Evolutionary conservation across 169 alveolate species (phyloP).

Genomic region (Plasmodium gaboni): DNA sequence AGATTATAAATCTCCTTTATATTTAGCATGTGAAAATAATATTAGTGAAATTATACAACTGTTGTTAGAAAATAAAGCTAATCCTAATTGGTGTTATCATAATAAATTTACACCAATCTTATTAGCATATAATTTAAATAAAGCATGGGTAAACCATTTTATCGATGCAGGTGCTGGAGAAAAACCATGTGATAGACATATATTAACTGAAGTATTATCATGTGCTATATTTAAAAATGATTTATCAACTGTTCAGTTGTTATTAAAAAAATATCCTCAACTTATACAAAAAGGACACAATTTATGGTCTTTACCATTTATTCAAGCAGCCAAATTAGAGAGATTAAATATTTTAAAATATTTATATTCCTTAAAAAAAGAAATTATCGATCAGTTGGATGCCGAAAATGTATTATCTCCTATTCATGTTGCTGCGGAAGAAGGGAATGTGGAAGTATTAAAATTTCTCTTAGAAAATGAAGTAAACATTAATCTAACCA

Average conservation of each 20-base stretch:
- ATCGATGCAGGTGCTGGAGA: slow-evolving; percentile 91
- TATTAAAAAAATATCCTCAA: slow-evolving; percentile 87
- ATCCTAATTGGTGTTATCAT: slow-evolving; percentile 90
- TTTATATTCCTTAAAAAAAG: slow-evolving; percentile 73
- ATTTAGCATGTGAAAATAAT: slow-evolving; percentile 89
- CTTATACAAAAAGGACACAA: slow-evolving; percentile 86
- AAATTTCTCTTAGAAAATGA: slow-evolving; percentile 75
- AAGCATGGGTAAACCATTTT: slow-evolving; percentile 87
- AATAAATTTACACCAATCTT: slow-evolving; percentile 86
- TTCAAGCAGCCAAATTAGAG: slow-evolving; percentile 86
- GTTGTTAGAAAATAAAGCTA: slow-evolving; percentile 88
- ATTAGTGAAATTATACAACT: slow-evolving; percentile 84
- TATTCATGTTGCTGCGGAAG: slow-evolving; percentile 89
- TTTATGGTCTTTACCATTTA: slow-evolving; percentile 89
- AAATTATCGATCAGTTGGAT: slow-evolving; percentile 74
- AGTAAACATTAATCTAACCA: slow-evolving; percentile 80
- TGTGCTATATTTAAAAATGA: slow-evolving; percentile 89
- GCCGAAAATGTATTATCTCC: slow-evolving; percentile 78
- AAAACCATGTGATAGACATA: slow-evolving; percentile 83
- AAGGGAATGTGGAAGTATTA: slow-evolving; percentile 84
- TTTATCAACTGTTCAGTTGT: slow-evolving; percentile 80
- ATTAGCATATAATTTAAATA: slow-evolving; percentile 87
- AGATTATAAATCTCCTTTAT: slow-evolving; percentile 91
- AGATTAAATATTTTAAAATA: slow-evolving; percentile 77
- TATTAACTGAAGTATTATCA: slow-evolving; percentile 84